phyloP scores from a whole-genome alignment of 2,329 filamentous ascomycete species.

The Diaporthe australafricana region DNA sequence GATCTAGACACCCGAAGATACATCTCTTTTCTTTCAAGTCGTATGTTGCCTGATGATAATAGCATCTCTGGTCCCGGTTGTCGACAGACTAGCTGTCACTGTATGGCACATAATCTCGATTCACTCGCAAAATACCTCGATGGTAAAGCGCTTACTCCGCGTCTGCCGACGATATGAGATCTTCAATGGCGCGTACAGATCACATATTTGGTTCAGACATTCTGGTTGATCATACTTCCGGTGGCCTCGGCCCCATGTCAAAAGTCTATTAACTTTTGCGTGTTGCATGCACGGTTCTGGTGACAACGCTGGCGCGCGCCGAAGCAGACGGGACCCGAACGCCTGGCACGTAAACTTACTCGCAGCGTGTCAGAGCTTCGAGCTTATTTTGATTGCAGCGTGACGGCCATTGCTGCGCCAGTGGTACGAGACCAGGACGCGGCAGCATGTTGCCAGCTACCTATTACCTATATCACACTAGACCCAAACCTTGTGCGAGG shows the following conservation, averaged over 20 bases:
- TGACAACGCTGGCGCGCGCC: constrained; percentile 18
- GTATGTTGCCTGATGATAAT: too few species aligned
- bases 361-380: constrained; percentile 15
- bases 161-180: background rate
- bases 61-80: background rate
- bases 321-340: background rate
- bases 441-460: background rate
- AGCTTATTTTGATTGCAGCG: constrained; percentile 3
- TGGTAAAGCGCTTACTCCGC: background rate
- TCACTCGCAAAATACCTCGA: background rate
- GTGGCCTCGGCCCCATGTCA: background rate
- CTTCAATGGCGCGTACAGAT: background rate
- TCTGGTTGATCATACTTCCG: background rate
- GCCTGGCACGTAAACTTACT: constrained; percentile 19
- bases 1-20: too few species aligned
- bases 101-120: too few species aligned
- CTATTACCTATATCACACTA: background rate
- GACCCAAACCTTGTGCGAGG: constrained; percentile 4
- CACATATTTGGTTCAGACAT: background rate
- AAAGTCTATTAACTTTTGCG: background rate
- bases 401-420: too few species aligned
- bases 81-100: background rate
- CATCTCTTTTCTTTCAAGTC: too few species aligned
- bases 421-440: background rate
- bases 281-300: constrained; percentile 3